Base-by-base conservation (phyloP, 2,329 filamentous ascomycete genomes). In the Albophoma yamanashiensis region DNA sequence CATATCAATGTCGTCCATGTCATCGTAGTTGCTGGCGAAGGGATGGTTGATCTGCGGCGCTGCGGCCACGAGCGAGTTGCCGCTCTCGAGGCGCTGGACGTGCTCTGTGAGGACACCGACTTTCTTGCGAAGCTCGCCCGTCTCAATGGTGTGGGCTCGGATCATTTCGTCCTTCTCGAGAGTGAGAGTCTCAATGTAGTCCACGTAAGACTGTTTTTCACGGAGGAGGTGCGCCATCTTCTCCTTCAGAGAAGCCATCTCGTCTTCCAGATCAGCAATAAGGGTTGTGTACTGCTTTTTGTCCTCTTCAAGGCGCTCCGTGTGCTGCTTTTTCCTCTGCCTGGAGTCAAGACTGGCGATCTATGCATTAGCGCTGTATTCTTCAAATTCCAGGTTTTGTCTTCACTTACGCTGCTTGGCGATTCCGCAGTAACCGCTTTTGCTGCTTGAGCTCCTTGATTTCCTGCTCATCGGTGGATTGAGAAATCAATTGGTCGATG, bases 401-500 rank as follows among this genome's bases (percentile, higher is more conserved):
- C n/a, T 57, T 8, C 59, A 67, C 89, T 80, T 86, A 96, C 91
- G 94, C 94, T 76, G 94, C 94, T 79, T 97, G 93, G 70, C 94
- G 87, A 77, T 99, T 99, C 70, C 94, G 85, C 64, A 99, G 81
- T 63, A 99, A 81, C 62, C 94, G 88, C 82, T 97, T 97, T 76
- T 97, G 94, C 74, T 96, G 92, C 84, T 99, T 99, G 69, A 99
- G 82, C 78, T 97, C 92, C 82, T 96, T 97, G 79, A 96, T 89
- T 78, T 96, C 89, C 65, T 94, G 87, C 70, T 97, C 93, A 73
- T 95, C 89, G 60, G 85, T 91, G 42, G 91, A 93, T 75, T 91
- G 87, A 58, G 88, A 82, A 74, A 99, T 97, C 70, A 97, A 82
- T 63, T 91, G 83, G 74, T 99, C 94, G 75, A 99, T 97, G 77